Evolutionary conservation across 345 rosid genomes (phyloP), one percentile per base, ranked within the genome.

Genomic region (Erucastrum elatum): DNA sequence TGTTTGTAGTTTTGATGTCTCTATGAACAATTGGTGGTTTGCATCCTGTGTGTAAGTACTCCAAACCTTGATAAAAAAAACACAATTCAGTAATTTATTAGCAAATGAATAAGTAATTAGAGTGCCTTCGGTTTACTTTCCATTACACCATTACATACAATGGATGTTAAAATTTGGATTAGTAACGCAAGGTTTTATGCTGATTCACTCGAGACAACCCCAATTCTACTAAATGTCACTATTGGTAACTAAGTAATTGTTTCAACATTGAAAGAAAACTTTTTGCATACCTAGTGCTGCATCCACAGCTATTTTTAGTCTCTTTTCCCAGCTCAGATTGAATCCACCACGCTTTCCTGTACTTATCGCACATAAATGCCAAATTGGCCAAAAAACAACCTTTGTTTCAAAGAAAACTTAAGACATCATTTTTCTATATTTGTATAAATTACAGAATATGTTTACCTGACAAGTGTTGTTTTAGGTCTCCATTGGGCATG

Each of bases 51-150:
- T n/a, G n/a, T n/a, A n/a, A n/a, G n/a, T n/a, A n/a, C n/a, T n/a
- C n/a, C n/a, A n/a, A n/a, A n/a, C 87, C 88, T 41, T 41, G 49
- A 41, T 41, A 41, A 3, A 13, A 41, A 41, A 10, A 9, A 9
- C 1, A 41, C n/a, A 37, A 37, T 37, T 6, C 1, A 6, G 11
- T 41, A 41, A 10, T 3, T 41, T 2, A 2, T 2, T 41, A 41
- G 0, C 49, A 41, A 41, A 41, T 10, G 49, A 41, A 41, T 41
- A 41, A 41, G 49, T 11, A 41, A 41, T 41, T 41, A 9, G 49
- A 41, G 49, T 41, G 44, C 44, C 2, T 37, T 37, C 8, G 44
- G 44, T 37, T 10, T 37, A 37, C 11, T 37, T 37, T 37, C 44
- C 44, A 37, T 37, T 37, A 11, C 44, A 37, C n/a, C n/a, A n/a